A percentile compares a stretch with the other conserved stretches of the same genome.
Evolutionary conservation across 2,329 filamentous ascomycete species (phyloP).

Genomic region (Trematosphaeria pertusa): DNA sequence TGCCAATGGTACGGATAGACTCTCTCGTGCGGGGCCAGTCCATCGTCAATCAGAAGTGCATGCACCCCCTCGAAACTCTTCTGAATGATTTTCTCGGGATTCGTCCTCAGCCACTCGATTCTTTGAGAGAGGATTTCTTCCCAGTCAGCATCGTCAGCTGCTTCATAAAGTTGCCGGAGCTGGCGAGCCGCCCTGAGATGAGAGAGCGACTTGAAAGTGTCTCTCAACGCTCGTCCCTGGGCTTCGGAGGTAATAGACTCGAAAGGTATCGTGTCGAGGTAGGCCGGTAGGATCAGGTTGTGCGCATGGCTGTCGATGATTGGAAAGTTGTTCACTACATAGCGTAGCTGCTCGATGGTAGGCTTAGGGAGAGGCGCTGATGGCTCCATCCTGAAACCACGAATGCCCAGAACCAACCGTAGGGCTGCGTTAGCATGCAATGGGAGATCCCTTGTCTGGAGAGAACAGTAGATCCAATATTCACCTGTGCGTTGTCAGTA

Average conservation of each 20-base stretch:
- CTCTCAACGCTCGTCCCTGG: conserved; percentile 69
- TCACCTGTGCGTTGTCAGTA: too few relatives aligned
- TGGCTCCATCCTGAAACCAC: conserved; percentile 25
- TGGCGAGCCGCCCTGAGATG: conserved; percentile 75
- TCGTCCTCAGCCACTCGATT: conserved; percentile 53
- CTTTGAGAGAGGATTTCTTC: conserved; percentile 60
- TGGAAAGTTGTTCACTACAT: conserved; percentile 53
- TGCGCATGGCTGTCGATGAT: conserved; percentile 79
- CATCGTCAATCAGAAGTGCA: conserved; percentile 79
- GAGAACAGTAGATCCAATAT: too few relatives aligned
- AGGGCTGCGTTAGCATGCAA: too few relatives aligned
- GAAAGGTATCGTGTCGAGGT: conserved; percentile 59
- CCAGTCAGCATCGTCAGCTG: conserved; percentile 65
- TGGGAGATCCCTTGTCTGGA: too few relatives aligned
- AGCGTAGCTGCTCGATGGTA: conserved; percentile 40
- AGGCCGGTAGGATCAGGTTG: conserved; percentile 65
- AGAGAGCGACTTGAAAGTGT: conserved; percentile 68
- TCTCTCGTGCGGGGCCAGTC: conserved; percentile 63
- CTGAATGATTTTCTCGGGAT: conserved; percentile 63
- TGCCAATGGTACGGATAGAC: conserved; percentile 65
- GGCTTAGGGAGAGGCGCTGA: conserved; percentile 21
- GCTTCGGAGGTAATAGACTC: conserved; percentile 77
- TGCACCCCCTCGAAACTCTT: conserved; percentile 76
- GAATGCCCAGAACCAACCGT: neutral
- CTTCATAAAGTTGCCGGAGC: conserved; percentile 69